phyloP scores from a whole-genome alignment of 2,329 filamentous ascomycete species.

The Fusarium chuoi region DNA sequence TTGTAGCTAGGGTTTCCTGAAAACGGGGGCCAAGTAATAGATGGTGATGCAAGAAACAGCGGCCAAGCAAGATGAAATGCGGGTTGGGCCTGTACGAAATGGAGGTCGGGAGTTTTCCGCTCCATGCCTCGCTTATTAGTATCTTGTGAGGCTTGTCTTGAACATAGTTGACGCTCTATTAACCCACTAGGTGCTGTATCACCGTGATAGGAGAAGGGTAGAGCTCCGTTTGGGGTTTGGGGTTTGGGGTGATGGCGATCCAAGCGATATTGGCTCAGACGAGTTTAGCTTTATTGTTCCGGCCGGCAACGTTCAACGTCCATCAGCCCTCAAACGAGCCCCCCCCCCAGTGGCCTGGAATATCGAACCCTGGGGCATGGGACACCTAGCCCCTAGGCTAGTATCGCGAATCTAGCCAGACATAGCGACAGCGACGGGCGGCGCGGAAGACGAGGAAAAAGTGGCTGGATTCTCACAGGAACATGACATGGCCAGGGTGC shows the following conservation, averaged over 20 bases:
- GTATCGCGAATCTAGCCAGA: slow-evolving; percentile 29
- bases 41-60: slow-evolving; percentile 39
- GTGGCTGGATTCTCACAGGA: slow-evolving; percentile 6
- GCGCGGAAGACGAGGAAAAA: neutral
- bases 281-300: slow-evolving; percentile 27
- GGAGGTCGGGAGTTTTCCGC: slow-evolving; percentile 8
- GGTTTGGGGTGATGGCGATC: slow-evolving; percentile 27
- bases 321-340: slow-evolving; percentile 19
- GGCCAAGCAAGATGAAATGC: slow-evolving; percentile 35
- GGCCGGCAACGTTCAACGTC: slow-evolving; percentile 39
- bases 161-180: slow-evolving; percentile 9
- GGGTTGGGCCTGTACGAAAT: slow-evolving; percentile 1
- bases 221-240: slow-evolving; percentile 9
- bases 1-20: slow-evolving; percentile 17
- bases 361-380: slow-evolving; percentile 17
- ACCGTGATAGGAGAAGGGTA: slow-evolving; percentile 8
- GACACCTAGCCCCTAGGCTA: slow-evolving; percentile 1
- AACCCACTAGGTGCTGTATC: slow-evolving; percentile 9
- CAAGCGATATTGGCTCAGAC: slow-evolving; percentile 14
- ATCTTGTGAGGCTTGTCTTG: slow-evolving; percentile 24
- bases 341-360: slow-evolving; percentile 4
- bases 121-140: slow-evolving; percentile 8
- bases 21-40: slow-evolving; percentile 15
- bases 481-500: neutral
- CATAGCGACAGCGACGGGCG: slow-evolving; percentile 14